A percentile compares a stretch with the other conserved stretches of the same genome.
Conservation (phyloP, 805 yeast species). For the Pichia eremophila region DNA sequence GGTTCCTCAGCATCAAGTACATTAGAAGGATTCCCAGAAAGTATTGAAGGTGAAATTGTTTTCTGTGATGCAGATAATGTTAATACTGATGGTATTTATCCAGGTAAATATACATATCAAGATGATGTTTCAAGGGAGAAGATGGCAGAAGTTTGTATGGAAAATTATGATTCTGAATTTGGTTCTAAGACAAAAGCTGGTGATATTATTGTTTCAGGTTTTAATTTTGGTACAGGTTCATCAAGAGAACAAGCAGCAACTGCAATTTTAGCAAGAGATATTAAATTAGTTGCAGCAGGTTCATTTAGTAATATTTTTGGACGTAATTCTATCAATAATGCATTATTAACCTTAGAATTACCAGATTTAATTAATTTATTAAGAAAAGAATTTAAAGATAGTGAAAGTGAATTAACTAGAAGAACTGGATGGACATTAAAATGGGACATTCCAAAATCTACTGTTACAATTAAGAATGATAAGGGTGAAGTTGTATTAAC, state of each 20-base stretch:
- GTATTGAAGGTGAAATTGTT: constrained; percentile 83
- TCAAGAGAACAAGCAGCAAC: constrained; percentile 99
- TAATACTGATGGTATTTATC: constrained; percentile 97
- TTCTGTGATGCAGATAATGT: constrained; percentile 94
- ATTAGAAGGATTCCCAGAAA: constrained; percentile 83
- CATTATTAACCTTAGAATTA: constrained; percentile 84
- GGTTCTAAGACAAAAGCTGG: constrained; percentile 66
- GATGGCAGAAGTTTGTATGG: constrained; percentile 99
- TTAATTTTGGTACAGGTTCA: constrained; percentile 96
- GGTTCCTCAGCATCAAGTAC: constrained; percentile 45
- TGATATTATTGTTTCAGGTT: constrained; percentile 88
- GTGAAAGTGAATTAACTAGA: constrained; percentile 62
- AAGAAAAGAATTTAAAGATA: constrained; percentile 51
- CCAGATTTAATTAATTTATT: constrained; percentile 76
- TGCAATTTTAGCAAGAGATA: constrained; percentile 89
- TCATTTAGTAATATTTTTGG: constrained; percentile 96
- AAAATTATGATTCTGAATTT: constrained; percentile 90
- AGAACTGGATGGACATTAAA: constrained; percentile 90
- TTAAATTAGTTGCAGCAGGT: constrained; percentile 89
- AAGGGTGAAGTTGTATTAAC: constrained; percentile 53
- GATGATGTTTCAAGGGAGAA: constrained; percentile 91
- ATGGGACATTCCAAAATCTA: constrained; percentile 87
- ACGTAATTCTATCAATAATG: constrained; percentile 94
- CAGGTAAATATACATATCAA: constrained; percentile 98
- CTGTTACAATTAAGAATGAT: constrained; percentile 67